Conservation (phyloP, 352 stramenopile genomes). For the Pythium chondricola region DNA sequence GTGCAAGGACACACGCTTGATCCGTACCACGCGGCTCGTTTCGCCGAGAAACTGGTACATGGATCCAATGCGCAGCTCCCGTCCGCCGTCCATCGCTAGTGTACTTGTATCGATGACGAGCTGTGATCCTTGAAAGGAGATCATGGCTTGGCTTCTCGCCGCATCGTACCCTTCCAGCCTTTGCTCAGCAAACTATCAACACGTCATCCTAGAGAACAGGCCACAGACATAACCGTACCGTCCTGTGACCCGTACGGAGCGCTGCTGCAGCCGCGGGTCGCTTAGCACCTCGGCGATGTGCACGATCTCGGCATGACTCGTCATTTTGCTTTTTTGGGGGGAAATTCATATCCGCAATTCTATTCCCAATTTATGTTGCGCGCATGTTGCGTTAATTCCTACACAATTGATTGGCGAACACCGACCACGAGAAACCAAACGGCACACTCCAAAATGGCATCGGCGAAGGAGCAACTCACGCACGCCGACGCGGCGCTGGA, state of each 20-base stretch:
- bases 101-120: slow-evolving; percentile 64
- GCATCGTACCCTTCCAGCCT: slow-evolving; percentile 68
- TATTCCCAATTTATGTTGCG: slow-evolving; percentile 10
- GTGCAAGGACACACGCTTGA: background rate
- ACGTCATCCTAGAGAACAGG: background rate
- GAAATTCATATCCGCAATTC: background rate
- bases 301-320: slow-evolving; percentile 52
- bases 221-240: slow-evolving; percentile 22
- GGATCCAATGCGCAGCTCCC: slow-evolving; percentile 58
- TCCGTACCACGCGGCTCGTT: slow-evolving; percentile 23
- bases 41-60: slow-evolving; percentile 85
- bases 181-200: background rate
- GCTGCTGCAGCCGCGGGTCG: slow-evolving; percentile 56
- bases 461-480: slow-evolving; percentile 15
- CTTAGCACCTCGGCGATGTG: slow-evolving; percentile 76
- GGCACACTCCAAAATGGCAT: slow-evolving; percentile 1
- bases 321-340: too few species aligned
- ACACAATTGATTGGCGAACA: slow-evolving; percentile 14
- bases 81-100: slow-evolving; percentile 31
- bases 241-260: slow-evolving; percentile 71
- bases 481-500: slow-evolving; percentile 9
- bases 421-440: slow-evolving; percentile 19
- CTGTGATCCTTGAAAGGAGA: slow-evolving; percentile 61
- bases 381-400: slow-evolving; percentile 19
- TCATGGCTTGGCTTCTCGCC: slow-evolving; percentile 25